Base-by-base conservation (phyloP, 345 rosid genomes). In the Sisymbrium altissimum region DNA sequence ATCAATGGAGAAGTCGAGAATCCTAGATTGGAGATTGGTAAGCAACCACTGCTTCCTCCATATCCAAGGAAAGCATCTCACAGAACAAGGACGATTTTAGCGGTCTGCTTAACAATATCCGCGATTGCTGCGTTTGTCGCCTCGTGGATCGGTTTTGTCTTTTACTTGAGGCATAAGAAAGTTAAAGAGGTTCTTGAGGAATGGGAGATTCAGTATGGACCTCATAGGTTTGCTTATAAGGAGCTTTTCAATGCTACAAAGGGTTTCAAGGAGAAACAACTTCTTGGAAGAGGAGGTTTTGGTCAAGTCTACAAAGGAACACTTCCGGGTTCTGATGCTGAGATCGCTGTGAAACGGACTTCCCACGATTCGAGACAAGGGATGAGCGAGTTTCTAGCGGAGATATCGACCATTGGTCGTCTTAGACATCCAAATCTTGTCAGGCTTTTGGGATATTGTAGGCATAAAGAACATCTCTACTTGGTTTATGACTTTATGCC, bases 261-360 rank as follows among this genome's bases (percentile, higher is more conserved):
- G 3, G 84, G 87, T 21, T 86, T 86, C 38, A 77, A 76, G 65
- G 84, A 80, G 38, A 80, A 66, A 46, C 80, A 83, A 52, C 77
- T 86, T 30, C 66, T 86, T 6, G 91, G 91, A 0, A 70, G 62
- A 36, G 87, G 90, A 14, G 91, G 87, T 6, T 86, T 84, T 67
- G 87, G 88, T 8, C 77, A 77, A 33, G 88, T 86, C 43, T 86
- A 83, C 3, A 86, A 21, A 81, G 91, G 93, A 1, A 63, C 45
- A 0, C 72, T 90, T 23, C 88, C 82, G 0, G 79, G 13, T 27
- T 66, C 86, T 0, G 79, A 82, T 25, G 23, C 73, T 7, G 70
- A 84, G 44, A 70, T 90, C 58, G 89, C 87, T 3, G 89, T 86
- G 41, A 90, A 88, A 44, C 82, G 76, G 7, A 56, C 89, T 23